A percentile compares a stretch with the other conserved stretches of the same genome.
These are phyloP conservation scores for Lasiodiplodia theobromae DNA, from an alignment of 2,329 filamentous ascomycete species.

Conservation along the genomic window DNA sequence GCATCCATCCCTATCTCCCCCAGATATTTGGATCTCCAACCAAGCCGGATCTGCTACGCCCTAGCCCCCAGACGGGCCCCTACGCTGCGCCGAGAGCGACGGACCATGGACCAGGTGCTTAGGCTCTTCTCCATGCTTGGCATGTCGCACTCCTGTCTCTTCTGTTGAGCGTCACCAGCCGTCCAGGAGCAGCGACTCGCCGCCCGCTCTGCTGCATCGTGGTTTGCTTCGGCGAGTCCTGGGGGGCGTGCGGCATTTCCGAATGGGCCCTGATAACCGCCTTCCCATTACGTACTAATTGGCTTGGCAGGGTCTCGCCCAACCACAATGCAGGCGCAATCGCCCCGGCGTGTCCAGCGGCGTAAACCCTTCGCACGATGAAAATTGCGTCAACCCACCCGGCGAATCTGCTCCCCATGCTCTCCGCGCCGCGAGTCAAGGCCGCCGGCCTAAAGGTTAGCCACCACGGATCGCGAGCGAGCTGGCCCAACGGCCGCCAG, in stretches of 20 bases:
- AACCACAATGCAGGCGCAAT: slow-evolving; percentile 16
- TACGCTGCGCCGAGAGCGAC: slow-evolving; percentile 19
- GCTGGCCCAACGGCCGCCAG: background rate
- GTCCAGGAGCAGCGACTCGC: background rate
- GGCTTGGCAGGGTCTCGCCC: slow-evolving; percentile 25
- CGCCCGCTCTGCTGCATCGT: background rate
- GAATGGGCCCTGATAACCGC: slow-evolving; percentile 22
- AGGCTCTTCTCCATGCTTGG: slow-evolving; percentile 19
- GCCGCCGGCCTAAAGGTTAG: background rate
- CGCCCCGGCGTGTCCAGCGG: slow-evolving; percentile 27
- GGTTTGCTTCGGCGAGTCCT: slow-evolving; percentile 6
- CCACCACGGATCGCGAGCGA: background rate
- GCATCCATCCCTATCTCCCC: slow-evolving; percentile 13
- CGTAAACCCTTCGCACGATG: slow-evolving; percentile 16
- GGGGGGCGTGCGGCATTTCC: slow-evolving; percentile 17
- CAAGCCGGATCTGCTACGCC: slow-evolving; percentile 22
- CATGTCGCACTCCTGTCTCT: slow-evolving; percentile 2
- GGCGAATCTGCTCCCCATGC: background rate
- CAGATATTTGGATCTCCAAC: slow-evolving; percentile 27
- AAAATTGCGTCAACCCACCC: slow-evolving; percentile 23
- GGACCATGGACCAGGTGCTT: slow-evolving; percentile 17
- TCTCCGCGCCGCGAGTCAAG: background rate
- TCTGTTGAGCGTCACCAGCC: background rate
- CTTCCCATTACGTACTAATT: slow-evolving; percentile 26
- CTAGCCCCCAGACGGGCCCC: slow-evolving; percentile 12